Conservation (phyloP, 805 yeast species). For the Pichia sporocuriosa region DNA sequence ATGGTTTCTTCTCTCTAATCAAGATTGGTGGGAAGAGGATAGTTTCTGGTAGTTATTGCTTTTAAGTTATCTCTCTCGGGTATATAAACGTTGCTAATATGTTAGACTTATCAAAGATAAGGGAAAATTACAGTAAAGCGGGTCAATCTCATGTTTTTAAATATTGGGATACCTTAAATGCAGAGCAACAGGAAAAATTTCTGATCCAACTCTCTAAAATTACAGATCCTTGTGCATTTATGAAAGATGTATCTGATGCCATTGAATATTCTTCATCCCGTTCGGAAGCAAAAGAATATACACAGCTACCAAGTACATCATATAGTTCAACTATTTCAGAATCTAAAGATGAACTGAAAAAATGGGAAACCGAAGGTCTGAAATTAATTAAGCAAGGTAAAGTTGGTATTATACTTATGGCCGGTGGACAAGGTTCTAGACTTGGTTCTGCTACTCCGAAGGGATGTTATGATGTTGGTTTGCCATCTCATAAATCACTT, state of each 20-base stretch:
- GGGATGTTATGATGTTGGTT: constrained; percentile 84
- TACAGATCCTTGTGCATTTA: constrained; percentile 35
- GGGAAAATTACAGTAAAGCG: constrained; percentile 33
- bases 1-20: too few relatives aligned
- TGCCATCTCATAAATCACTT: constrained; percentile 77
- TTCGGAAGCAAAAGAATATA: constrained; percentile 25
- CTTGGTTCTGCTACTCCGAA: constrained; percentile 87
- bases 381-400: constrained; percentile 60
- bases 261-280: constrained; percentile 30
- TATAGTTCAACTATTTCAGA: constrained; percentile 40
- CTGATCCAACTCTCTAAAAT: constrained; percentile 36
- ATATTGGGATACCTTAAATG: constrained; percentile 36
- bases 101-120: constrained; percentile 7
- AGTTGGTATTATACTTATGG: constrained; percentile 88
- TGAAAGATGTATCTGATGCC: constrained; percentile 40
- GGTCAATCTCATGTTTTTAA: constrained; percentile 49
- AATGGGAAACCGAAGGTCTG: constrained; percentile 44
- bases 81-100: background rate
- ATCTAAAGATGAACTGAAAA: constrained; percentile 24
- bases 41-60: too few relatives aligned
- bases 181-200: constrained; percentile 31
- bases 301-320: constrained; percentile 50
- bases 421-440: constrained; percentile 98
- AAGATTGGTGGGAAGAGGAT: too few relatives aligned
- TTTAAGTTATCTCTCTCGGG: too few relatives aligned